Conservation (phyloP, 1,284 basidiomycete species). For the Cryptococcus depauperatus region DNA sequence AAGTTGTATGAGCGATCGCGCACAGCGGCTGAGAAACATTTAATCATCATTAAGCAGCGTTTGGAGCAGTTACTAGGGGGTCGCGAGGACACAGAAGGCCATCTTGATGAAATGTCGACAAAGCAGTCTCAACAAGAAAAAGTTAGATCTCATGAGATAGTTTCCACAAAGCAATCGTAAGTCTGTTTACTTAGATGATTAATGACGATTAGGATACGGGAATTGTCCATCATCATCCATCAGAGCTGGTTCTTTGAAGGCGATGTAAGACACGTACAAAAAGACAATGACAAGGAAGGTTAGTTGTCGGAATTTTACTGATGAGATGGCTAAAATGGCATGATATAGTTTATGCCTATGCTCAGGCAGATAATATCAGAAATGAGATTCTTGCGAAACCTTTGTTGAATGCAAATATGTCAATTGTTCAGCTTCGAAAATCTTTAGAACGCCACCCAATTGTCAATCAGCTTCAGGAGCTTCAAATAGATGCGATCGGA, state of each 20-base stretch:
- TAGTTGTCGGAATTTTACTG: background rate
- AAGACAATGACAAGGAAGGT: slow-evolving; percentile 25
- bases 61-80: slow-evolving; percentile 17
- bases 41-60: slow-evolving; percentile 19
- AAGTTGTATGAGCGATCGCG: slow-evolving; percentile 29
- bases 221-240: slow-evolving; percentile 31
- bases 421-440: slow-evolving; percentile 14
- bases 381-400: slow-evolving; percentile 35
- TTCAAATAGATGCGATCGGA: slow-evolving; percentile 20
- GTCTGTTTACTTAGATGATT: slow-evolving; percentile 4
- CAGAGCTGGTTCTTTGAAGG: slow-evolving; percentile 37
- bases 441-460: slow-evolving; percentile 7
- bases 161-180: slow-evolving; percentile 9
- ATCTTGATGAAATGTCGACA: slow-evolving; percentile 13
- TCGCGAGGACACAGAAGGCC: slow-evolving; percentile 20
- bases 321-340: background rate
- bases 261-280: slow-evolving; percentile 31
- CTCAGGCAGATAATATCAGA: slow-evolving; percentile 28
- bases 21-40: slow-evolving; percentile 13
- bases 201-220: slow-evolving; percentile 22
- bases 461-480: slow-evolving; percentile 15
- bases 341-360: slow-evolving; percentile 24
- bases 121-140: slow-evolving; percentile 27
- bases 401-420: slow-evolving; percentile 20
- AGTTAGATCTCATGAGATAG: slow-evolving; percentile 13